These are phyloP conservation scores for Phaeophleospora eucalypticola DNA, from an alignment of 2,329 filamentous ascomycete species.

Conservation along the genomic window DNA sequence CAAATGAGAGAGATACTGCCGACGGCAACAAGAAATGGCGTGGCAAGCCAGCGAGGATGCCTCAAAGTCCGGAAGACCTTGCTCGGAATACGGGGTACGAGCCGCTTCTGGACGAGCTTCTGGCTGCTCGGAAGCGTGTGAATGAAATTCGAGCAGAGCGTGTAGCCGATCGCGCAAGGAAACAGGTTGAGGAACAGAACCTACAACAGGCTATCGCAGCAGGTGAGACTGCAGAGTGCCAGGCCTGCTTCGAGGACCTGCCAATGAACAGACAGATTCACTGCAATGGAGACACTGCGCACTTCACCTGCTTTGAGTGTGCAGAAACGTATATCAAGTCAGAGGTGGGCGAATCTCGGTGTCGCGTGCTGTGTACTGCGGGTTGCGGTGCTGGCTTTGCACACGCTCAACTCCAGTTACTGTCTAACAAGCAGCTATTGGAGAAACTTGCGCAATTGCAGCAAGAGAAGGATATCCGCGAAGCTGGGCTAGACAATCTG, in stretches of 20 bases:
- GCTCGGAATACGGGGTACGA: constrained; percentile 21
- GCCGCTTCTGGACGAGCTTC: constrained; percentile 31
- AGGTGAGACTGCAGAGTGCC: constrained; percentile 58
- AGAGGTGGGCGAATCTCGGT: constrained; percentile 65
- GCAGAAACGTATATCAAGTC: constrained; percentile 61
- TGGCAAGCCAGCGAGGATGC: constrained; percentile 20
- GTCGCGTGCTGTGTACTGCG: constrained; percentile 62
- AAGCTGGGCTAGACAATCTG: constrained; percentile 67
- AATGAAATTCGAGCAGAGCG: constrained; percentile 17
- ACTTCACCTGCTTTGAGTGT: constrained; percentile 69
- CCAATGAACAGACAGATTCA: constrained; percentile 64
- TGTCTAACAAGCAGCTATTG: constrained; percentile 56
- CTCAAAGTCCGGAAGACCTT: constrained; percentile 24
- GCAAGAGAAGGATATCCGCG: constrained; percentile 64
- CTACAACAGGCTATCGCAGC: constrained; percentile 31
- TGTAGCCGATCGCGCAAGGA: constrained; percentile 19
- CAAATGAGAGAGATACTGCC: constrained; percentile 18
- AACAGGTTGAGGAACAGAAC: constrained; percentile 35
- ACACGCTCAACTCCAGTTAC: constrained; percentile 50
- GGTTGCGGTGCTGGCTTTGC: constrained; percentile 62
- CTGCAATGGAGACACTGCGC: constrained; percentile 56
- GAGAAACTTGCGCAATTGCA: constrained; percentile 66
- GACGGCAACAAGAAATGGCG: constrained; percentile 8
- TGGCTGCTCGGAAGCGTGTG: constrained; percentile 31
- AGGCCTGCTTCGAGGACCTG: constrained; percentile 63